A percentile compares a stretch with the other conserved stretches of the same genome.
Conservation (phyloP, 2,329 filamentous ascomycete species). For the Alternaria ethzedia region DNA sequence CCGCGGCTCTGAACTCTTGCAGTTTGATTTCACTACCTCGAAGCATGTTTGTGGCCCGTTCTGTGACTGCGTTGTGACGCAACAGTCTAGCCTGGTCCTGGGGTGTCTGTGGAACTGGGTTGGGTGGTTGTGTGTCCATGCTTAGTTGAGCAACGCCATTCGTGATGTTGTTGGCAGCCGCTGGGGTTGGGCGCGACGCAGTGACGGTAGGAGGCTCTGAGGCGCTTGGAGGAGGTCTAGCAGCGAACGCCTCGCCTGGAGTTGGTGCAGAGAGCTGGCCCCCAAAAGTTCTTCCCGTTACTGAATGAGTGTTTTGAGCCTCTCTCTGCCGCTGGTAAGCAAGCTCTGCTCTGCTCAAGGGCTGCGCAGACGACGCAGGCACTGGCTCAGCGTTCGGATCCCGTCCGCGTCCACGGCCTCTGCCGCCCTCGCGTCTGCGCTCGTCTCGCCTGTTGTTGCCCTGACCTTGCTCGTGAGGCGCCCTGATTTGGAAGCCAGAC, state of each 20-base stretch:
- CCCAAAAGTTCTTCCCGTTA: constrained; percentile 81
- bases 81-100: constrained; percentile 82
- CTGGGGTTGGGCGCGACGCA: constrained; percentile 40
- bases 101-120: constrained; percentile 56
- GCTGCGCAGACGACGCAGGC: constrained; percentile 77
- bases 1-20: constrained; percentile 74
- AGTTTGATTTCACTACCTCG: constrained; percentile 79
- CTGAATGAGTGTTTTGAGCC: constrained; percentile 84
- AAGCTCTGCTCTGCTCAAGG: constrained; percentile 82
- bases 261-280: constrained; percentile 72
- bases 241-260: constrained; percentile 52
- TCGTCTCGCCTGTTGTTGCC: constrained; percentile 49
- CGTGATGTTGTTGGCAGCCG: constrained; percentile 22
- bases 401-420: constrained; percentile 70
- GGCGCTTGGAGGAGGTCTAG: constrained; percentile 53
- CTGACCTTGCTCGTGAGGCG: constrained; percentile 67
- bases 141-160: constrained; percentile 28
- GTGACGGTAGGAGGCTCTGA: constrained; percentile 49
- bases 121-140: constrained; percentile 42
- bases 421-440: constrained; percentile 52
- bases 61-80: constrained; percentile 83
- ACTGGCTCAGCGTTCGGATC: constrained; percentile 86
- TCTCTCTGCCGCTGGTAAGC: constrained; percentile 92
- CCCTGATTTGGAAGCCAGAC: constrained; percentile 80
- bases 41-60: constrained; percentile 81